Evolutionary conservation across 805 yeast genomes (phyloP).

Genomic region (Yamadazyma paraphyllophila): DNA sequence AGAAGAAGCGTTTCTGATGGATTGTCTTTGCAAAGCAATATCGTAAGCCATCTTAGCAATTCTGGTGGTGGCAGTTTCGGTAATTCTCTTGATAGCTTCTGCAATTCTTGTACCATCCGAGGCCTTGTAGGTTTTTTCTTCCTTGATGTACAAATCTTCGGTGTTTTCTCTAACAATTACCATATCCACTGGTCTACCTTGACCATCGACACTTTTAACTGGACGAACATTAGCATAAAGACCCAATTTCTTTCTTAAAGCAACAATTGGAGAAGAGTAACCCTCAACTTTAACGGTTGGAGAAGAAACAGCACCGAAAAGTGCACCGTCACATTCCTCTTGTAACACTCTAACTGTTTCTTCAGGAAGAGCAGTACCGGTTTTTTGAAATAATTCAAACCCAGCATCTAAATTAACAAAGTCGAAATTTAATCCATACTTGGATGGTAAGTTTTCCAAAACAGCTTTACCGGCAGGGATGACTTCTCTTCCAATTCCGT

Average conservation of each 20-base stretch:
- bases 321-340: slow-evolving; percentile 90
- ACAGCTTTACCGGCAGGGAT: slow-evolving; percentile 94
- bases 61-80: slow-evolving; percentile 79
- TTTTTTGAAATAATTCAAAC: slow-evolving; percentile 85
- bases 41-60: slow-evolving; percentile 91
- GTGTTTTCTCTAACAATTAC: slow-evolving; percentile 98
- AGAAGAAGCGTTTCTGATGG: slow-evolving; percentile 56
- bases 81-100: slow-evolving; percentile 95
- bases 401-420: slow-evolving; percentile 92
- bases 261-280: slow-evolving; percentile 97
- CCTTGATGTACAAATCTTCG: slow-evolving; percentile 94
- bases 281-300: slow-evolving; percentile 94
- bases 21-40: slow-evolving; percentile 88
- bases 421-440: slow-evolving; percentile 74
- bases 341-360: slow-evolving; percentile 78
- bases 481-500: slow-evolving; percentile 97
- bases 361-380: slow-evolving; percentile 96
- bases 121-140: slow-evolving; percentile 72
- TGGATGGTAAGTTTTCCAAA: slow-evolving; percentile 76
- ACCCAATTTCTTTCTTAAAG: slow-evolving; percentile 93
- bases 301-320: slow-evolving; percentile 96
- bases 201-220: slow-evolving; percentile 86
- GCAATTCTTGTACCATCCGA: slow-evolving; percentile 87
- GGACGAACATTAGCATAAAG: slow-evolving; percentile 97
- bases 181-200: slow-evolving; percentile 90